Evolutionary conservation across 116 monocot genomes (phyloP).

Genomic region (Cymodocea nodosa): DNA sequence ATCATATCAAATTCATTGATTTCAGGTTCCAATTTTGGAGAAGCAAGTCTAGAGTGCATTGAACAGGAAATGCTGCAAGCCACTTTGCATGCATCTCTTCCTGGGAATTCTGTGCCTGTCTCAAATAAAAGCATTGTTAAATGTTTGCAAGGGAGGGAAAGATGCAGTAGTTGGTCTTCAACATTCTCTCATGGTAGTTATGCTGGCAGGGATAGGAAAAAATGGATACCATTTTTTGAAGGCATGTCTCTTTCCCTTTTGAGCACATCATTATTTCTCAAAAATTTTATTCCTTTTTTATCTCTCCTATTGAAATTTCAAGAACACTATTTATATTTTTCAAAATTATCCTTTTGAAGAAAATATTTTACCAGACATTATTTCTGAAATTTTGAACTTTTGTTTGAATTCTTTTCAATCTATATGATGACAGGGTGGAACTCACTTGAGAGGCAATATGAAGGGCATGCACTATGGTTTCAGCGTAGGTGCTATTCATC

Average conservation of each 20-base stretch:
- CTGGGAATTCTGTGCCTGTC: background rate
- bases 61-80: background rate
- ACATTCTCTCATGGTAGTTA: constrained; percentile 23
- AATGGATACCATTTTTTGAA: constrained; percentile 56
- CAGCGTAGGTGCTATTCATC: constrained; percentile 43
- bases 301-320: no score
- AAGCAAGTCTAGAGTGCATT: background rate
- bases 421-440: constrained; percentile 49
- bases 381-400: background rate
- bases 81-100: background rate
- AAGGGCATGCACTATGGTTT: constrained; percentile 44
- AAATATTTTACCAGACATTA: background rate
- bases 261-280: no score
- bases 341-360: no score
- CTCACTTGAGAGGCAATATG: constrained; percentile 59
- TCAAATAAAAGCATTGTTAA: constrained; percentile 29
- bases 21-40: background rate
- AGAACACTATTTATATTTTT: no score
- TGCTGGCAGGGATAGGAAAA: constrained; percentile 38
- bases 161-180: constrained; percentile 34
- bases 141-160: constrained; percentile 59
- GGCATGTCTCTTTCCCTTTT: constrained; percentile 13
- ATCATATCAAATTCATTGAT: background rate
- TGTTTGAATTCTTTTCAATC: background rate
- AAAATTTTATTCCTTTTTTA: no score